phyloP scores from a whole-genome alignment of 2,329 filamentous ascomycete genomes.

The Furcasterigmium furcatum region DNA sequence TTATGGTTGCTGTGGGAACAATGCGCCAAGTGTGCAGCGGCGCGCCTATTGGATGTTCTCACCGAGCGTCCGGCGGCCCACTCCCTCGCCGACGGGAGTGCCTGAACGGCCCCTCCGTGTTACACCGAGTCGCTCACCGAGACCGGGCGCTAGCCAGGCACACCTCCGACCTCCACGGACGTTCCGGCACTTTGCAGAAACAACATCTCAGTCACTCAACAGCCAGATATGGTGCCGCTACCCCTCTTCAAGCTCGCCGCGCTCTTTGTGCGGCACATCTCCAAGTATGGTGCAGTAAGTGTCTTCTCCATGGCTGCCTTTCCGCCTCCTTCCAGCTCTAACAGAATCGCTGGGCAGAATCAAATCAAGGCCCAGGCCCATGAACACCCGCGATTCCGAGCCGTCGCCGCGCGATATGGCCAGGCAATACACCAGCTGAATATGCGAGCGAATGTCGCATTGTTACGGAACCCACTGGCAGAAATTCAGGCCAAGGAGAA shows the following conservation, averaged over 20 bases:
- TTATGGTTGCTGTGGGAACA: neutral
- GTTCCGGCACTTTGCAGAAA: neutral
- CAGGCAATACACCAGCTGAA: constrained; percentile 65
- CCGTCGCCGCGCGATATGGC: constrained; percentile 58
- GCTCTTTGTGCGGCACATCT: constrained; percentile 62
- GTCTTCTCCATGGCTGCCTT: neutral
- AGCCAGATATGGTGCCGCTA: constrained; percentile 55
- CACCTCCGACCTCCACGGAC: neutral
- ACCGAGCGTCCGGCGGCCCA: neutral
- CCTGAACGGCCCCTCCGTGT: neutral
- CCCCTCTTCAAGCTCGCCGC: constrained; percentile 66
- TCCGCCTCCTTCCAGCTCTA: constrained; percentile 2
- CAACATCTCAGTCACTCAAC: neutral
- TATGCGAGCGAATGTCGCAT: constrained; percentile 60
- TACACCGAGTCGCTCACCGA: neutral
- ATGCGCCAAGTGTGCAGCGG: too few relatives aligned
- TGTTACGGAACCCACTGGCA: constrained; percentile 54
- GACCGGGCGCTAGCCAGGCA: neutral
- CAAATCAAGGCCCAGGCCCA: constrained; percentile 64
- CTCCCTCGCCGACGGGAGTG: neutral
- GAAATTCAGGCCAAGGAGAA: constrained; percentile 58
- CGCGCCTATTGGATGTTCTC: neutral
- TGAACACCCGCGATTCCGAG: constrained; percentile 59
- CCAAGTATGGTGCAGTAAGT: constrained; percentile 67
- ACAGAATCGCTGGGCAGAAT: too few relatives aligned